Evolutionary conservation across 257 asterid species (phyloP), one percentile per base, ranked within the genome.

Genomic region (Cruciata laevipes): DNA sequence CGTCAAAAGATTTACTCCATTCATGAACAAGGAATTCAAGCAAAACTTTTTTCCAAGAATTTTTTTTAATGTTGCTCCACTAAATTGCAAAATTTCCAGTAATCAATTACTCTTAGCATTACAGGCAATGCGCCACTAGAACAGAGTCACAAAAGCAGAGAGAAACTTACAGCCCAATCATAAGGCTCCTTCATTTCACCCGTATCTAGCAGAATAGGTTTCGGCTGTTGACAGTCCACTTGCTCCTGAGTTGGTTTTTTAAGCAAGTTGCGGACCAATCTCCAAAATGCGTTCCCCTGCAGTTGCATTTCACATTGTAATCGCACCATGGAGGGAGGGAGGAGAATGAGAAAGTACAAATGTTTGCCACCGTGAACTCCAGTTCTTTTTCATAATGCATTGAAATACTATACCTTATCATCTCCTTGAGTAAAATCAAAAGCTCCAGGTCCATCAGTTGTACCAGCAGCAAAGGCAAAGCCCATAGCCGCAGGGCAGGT

Each of bases 401-500:
- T 56, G 6, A 71, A 66, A 31, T 62, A 58, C 14, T 49, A 72
- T 79, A 90, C 99, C 87, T 79, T 68, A 80, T 85, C 73, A 82
- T 94, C 99, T 51, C 99, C 99, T 80, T 94, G 98, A 78, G 77
- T 90, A 77, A 94, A 94, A 83, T 94, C 98, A 79, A 94, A 94
- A 78, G 99, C 99, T 72, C 99, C 99, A 20, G 99, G 99, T 58
- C 99, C 99, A 77, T 94, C 99, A 37, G 99, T 94, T 71, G 99
- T 94, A 72, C 99, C 99, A 59, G 99, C 99, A 71, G 99, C 99
- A 82, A 94, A 94, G 51, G 89, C 96, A 81, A 94, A 94, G 18
- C 99, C 99, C 99, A 94, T 88, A 10, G 99, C 95, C 14, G 99
- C 98, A 65, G 99, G 96, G 78, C 99, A 94, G 38, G 99, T 94